Evolutionary conservation across 345 rosid genomes (phyloP), one percentile per base, ranked within the genome.

Genomic region (Citrus reticulata): DNA sequence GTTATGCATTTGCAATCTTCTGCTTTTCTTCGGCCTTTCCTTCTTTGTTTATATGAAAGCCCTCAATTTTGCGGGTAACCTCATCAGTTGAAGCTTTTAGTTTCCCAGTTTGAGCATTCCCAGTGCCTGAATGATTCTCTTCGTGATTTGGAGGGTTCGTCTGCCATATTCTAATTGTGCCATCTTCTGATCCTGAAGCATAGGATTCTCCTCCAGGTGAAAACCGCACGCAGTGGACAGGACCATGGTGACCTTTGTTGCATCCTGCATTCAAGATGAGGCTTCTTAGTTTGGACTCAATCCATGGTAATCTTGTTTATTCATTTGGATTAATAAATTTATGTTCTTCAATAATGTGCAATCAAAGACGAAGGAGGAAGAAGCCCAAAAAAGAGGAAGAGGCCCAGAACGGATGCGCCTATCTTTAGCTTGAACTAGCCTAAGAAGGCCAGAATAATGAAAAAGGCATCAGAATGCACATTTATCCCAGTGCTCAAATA

Each of bases 221-320:
- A 81, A 94, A 96, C 40, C 98, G 90, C 29, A 94, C 87, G 14
- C 98, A 96, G 55, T 96, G 99, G 54, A 96, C 92, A 11, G 98
- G 98, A 83, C 99, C 99, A 30, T 96, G 99, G 82, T 96, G 99
- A 74, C 99, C 99, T 85, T 96, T 96, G 87, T 96, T 96, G 93
- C 99, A 94, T 78, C 92, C 98, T 96, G 77, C 84, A 84, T 40
- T 58, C 49, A 40, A 29, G 49, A 22, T 4, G 11, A 27, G 57
- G 2, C 58, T 42, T 69, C 42, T 42, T 6, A 42, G 14, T 46
- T 42, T 0, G 9, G 6, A 14, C 9, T 2, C n/a, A 65, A 17
- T 69, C 20, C 5, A 14, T 58, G 0, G 17, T 14, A n/a, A 34
- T 20, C 4, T 5, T 34, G 65, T 24, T 57, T 16, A 66, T 46